Base-by-base conservation (phyloP, 2,329 filamentous ascomycete species). In the Arthroderma uncinatum region DNA sequence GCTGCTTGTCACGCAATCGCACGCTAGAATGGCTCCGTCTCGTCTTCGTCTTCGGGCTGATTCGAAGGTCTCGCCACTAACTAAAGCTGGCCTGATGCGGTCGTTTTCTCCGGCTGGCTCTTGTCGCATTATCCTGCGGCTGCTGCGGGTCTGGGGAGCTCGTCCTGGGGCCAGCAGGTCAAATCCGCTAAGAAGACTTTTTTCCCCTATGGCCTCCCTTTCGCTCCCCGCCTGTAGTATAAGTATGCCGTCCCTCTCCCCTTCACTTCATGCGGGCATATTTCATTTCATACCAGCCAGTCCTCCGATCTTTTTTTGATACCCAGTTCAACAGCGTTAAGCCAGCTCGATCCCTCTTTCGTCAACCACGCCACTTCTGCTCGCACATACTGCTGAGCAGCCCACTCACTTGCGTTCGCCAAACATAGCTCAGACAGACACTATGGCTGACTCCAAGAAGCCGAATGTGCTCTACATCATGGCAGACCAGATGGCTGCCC, bases 401-500 rank as follows among this genome's bases (percentile, higher is more conserved):
- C 33, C 12, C 44, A 12, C 25, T 48, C 14, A 14, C 44, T 48
- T 4, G n/a, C 5, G 23, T 5, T 4, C 21, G 23, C n/a, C 14
- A 30, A n/a, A 7, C n/a, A 14, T 21, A 28, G 23, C n/a, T n/a
- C n/a, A n/a, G 21, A 4, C 21, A 5, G 21, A 7, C 54, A 55
- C 30, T 19, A 62, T 62, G 61, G 40, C 53, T 21, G 39, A 47
- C 19, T 44, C 68, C 59, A 76, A 76, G 63, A 79, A 79, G 69
- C 86, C 86, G 60, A 91, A 91, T 72, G 87, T 92, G 64, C 78
- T 91, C 50, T 95, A 93, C 78, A 94, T 96, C 75, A 95, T 96
- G 90, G 91, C 91, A 56, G 91, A 96, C 74, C 91, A 96, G 76
- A 83, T 96, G 71, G 87, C 91, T 16, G 91, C 91, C 28, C 91